Base-by-base conservation (phyloP, 352 stramenopile species). In the Globisporangium megalacanthum region DNA sequence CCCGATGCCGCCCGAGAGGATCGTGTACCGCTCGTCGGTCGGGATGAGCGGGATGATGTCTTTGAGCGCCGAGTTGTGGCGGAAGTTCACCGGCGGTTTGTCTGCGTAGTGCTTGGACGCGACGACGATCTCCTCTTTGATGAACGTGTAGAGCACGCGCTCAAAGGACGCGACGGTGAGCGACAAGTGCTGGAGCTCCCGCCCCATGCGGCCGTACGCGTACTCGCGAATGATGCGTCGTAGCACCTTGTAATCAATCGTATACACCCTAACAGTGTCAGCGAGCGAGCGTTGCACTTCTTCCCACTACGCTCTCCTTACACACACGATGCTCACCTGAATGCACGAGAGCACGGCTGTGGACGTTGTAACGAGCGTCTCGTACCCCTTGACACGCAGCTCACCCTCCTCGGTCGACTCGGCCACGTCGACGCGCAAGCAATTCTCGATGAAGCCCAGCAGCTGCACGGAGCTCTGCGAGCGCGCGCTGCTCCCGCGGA, bases 21-120 rank as follows among this genome's bases (percentile, higher is more conserved):
- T 91, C 20, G 85, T 91, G 65, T 82, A 92, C 31, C 83, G 73
- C 58, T 92, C 80, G 58, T 89, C 77, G 5, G 72, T 87, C 9
- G 83, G 83, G 31, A 95, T 95, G 25, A 95, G 66, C 39, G 85
- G 85, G 45, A 95, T 93, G 62, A 95, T 88, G 60, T 95, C 85
- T 60, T 95, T 95, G 31, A 95, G 67, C 33, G 85, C 85, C 45
- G 79, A 86, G 68, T 95, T 95, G 44, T 69, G 52, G 44, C 83
- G 79, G 31, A 92, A 92, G 55, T 93, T 74, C 29, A 92, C 72
- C 9, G 77, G 75, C 39, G 78, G 68, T 10, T 69, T 60, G 44
- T 72, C 60, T 6, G 64, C 57, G 59, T 80, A 86, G 33, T 72
- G 69, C 61, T 89, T 86, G n/a, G 80, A 89, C 7, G 80, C 80